These are phyloP conservation scores for Debaryomyces udenii DNA, from an alignment of 1,139 yeast genomes.

Conservation along the genomic window DNA sequence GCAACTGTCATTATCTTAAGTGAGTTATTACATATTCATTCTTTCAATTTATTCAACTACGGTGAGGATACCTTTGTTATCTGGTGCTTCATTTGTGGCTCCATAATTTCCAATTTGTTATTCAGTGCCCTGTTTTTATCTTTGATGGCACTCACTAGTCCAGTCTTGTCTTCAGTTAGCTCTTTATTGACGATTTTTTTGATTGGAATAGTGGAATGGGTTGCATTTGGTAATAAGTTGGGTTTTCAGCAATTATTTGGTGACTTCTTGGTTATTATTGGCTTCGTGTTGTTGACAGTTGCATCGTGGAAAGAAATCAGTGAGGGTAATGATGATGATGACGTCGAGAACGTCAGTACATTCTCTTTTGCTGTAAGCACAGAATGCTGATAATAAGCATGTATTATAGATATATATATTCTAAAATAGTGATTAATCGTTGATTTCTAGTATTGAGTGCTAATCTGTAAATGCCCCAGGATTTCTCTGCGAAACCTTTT, in stretches of 20 bases:
- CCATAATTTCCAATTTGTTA: conserved; percentile 62
- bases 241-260: conserved; percentile 56
- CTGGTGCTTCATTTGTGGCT: conserved; percentile 51
- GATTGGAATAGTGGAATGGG: conserved; percentile 80
- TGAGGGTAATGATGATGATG: conserved; percentile 65
- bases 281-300: conserved; percentile 67
- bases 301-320: conserved; percentile 78
- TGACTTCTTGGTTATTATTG: conserved; percentile 60
- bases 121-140: conserved; percentile 77
- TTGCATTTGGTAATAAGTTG: conserved; percentile 60
- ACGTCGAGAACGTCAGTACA: conserved; percentile 47
- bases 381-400: conserved; percentile 14
- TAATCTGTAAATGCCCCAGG: no score
- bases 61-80: conserved; percentile 39
- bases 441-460: no score
- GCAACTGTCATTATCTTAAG: conserved; percentile 53
- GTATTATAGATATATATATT: conserved; percentile 1
- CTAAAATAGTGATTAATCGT: no score
- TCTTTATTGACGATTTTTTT: conserved; percentile 76
- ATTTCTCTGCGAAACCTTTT: no score
- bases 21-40: conserved; percentile 59
- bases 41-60: conserved; percentile 56
- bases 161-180: conserved; percentile 83
- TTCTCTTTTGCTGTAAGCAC: conserved; percentile 48
- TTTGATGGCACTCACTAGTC: conserved; percentile 82